Evolutionary conservation across 225 moss, liverwort and hornwort species (phyloP).

Genomic region (Climacium dendroides): DNA sequence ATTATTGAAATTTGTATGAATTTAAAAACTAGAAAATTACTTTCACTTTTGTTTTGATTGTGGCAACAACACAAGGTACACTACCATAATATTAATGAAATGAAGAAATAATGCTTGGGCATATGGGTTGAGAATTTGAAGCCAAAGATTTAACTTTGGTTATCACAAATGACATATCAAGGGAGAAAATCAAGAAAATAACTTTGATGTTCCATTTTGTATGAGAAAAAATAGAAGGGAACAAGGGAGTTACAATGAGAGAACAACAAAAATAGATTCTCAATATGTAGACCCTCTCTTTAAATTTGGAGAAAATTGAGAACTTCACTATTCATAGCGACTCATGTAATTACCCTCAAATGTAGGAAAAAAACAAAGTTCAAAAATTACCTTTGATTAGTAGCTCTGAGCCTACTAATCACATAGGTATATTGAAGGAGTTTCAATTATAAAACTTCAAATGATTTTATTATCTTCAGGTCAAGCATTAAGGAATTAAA

Average conservation of each 20-base stretch:
- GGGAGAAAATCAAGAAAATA: not conserved
- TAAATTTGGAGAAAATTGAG: accelerated
- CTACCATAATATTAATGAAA: not conserved
- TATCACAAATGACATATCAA: not conserved
- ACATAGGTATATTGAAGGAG: not conserved
- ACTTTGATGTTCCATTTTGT: not conserved
- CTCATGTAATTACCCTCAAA: not conserved
- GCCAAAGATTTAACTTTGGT: not conserved
- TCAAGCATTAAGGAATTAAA: not conserved
- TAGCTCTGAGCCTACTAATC: accelerated
- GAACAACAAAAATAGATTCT: not conserved
- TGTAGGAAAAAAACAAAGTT: not conserved
- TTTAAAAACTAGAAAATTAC: no score
- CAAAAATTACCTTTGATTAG: not conserved
- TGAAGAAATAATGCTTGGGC: not conserved
- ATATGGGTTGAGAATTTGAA: not conserved
- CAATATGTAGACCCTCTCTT: accelerated
- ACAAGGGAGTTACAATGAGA: accelerated
- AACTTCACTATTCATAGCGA: not conserved
- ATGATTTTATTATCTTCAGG: not conserved
- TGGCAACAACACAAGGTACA: no score
- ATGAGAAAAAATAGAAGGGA: accelerated
- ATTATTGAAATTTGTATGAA: no score
- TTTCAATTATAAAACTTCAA: not conserved
- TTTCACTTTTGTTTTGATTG: no score